Conservation (phyloP, 1,284 basidiomycete species). For the Trametes polyzona region DNA sequence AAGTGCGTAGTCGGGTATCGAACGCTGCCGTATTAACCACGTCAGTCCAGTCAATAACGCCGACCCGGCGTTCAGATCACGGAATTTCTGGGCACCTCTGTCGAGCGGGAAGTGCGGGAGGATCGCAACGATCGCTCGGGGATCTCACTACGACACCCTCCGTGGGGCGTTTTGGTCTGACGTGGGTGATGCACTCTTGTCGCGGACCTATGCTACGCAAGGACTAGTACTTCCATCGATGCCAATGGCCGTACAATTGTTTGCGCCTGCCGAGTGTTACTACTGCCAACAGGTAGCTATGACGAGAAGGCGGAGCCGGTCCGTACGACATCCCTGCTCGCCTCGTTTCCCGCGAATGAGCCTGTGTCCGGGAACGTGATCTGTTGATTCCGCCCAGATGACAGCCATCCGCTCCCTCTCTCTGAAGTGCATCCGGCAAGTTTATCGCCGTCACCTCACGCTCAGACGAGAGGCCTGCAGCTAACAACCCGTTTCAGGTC, state of each 20-base stretch:
- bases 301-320: neutral
- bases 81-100: neutral
- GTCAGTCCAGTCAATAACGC: neutral
- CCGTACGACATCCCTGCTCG: neutral
- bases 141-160: neutral
- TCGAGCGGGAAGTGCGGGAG: slow-evolving; percentile 13
- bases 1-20: neutral
- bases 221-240: neutral
- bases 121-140: slow-evolving; percentile 11
- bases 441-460: neutral
- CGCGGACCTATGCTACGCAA: neutral
- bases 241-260: neutral
- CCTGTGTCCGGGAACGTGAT: neutral
- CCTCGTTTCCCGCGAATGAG: neutral
- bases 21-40: neutral
- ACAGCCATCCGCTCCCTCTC: neutral
- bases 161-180: neutral
- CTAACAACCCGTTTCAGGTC: neutral
- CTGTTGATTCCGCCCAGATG: neutral
- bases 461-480: neutral
- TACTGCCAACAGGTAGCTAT: neutral
- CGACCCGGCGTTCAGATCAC: neutral
- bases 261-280: neutral
- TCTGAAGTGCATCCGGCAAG: neutral
- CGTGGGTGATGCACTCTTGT: neutral